phyloP scores from a whole-genome alignment of 441 rosid species.

The Mallotus japonicus region DNA sequence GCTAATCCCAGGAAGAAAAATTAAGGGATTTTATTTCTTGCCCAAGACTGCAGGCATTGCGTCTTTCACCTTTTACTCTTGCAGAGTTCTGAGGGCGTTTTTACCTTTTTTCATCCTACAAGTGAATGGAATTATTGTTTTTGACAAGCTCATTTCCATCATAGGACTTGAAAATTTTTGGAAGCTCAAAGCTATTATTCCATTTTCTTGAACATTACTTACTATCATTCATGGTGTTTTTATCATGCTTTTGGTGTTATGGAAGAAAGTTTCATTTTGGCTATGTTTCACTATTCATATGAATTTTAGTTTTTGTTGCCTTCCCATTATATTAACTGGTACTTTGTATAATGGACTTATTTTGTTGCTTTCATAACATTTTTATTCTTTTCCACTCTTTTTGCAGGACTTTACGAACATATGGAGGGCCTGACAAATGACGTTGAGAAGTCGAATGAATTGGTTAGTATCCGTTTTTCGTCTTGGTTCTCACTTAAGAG shows the following conservation, averaged over 20 bases:
- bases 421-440: constrained; percentile 81
- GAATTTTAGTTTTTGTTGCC: not conserved
- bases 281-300: not conserved
- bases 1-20: no score
- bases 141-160: not conserved
- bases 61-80: not conserved
- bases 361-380: constrained; percentile 2
- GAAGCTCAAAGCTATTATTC: not conserved
- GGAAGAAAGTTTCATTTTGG: not conserved
- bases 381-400: constrained; percentile 26
- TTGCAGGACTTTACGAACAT: constrained; percentile 68
- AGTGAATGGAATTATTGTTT: not conserved
- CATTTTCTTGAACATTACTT: not conserved
- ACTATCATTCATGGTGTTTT: not conserved
- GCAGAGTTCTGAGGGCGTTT: not conserved
- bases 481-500: not conserved
- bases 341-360: not conserved
- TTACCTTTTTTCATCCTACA: not conserved
- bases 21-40: not conserved
- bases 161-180: not conserved
- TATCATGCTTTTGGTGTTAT: not conserved
- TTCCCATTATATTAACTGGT: not conserved
- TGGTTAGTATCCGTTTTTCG: constrained; percentile 38
- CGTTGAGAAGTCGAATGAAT: constrained; percentile 85
- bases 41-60: not conserved